A percentile compares a stretch with the other conserved stretches of the same genome.
Evolutionary conservation across 2,329 filamentous ascomycete species (phyloP).

Genomic region (Hypoxylon sp.): DNA sequence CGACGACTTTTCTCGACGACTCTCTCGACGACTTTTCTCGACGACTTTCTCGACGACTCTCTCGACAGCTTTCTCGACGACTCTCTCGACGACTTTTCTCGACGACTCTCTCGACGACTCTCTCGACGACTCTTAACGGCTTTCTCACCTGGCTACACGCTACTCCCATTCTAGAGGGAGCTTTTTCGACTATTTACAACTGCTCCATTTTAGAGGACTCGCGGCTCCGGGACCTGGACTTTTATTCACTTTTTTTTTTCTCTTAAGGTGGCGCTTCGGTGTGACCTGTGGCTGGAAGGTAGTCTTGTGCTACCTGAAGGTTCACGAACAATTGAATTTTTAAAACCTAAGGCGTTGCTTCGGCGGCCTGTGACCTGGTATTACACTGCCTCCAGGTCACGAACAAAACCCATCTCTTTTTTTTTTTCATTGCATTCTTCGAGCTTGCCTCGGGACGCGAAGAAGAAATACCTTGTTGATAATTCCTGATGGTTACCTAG

Average conservation of each 20-base stretch:
- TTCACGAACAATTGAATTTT: slow-evolving; percentile 13
- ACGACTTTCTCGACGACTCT: neutral
- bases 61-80: neutral
- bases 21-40: neutral
- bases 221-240: neutral
- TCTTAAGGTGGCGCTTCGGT: neutral
- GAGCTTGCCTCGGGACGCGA: slow-evolving; percentile 21
- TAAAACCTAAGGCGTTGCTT: neutral
- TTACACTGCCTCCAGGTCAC: slow-evolving; percentile 18
- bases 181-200: neutral
- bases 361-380: slow-evolving; percentile 8
- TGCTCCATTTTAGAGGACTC: neutral
- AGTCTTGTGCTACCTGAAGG: neutral
- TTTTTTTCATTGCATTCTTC: slow-evolving; percentile 32
- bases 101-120: neutral
- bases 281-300: neutral
- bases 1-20: neutral
- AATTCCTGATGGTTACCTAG: neutral
- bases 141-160: neutral
- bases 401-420: neutral
- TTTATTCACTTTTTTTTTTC: neutral
- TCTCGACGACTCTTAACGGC: neutral
- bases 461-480: slow-evolving; percentile 12
- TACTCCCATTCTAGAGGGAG: slow-evolving; percentile 1
- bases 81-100: neutral